A percentile compares a stretch with the other conserved stretches of the same genome.
phyloP scores from a whole-genome alignment of 306 rosid species.

The Medicago arabica region DNA sequence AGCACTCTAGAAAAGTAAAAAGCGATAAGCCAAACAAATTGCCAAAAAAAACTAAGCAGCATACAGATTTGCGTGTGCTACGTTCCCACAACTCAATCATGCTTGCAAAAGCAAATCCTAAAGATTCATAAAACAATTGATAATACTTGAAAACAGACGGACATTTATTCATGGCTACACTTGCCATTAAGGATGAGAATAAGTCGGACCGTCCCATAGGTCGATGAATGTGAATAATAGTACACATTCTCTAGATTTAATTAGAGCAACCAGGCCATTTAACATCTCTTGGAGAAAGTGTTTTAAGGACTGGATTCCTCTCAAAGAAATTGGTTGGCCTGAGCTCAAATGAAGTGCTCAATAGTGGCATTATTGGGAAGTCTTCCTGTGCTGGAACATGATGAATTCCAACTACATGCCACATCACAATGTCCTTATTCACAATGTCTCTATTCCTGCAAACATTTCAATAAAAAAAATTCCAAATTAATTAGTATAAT shows the following conservation, averaged over 20 bases:
- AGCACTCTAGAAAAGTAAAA: no score
- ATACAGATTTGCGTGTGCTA: no score
- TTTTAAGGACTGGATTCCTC: constrained; percentile 59
- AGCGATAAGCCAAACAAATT: no score
- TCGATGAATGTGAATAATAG: no score
- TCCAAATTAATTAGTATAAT: neutral
- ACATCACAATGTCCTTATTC: constrained; percentile 57
- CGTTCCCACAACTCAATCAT: no score
- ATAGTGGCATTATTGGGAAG: constrained; percentile 63
- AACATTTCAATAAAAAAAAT: neutral
- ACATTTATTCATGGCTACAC: no score
- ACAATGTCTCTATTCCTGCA: constrained; percentile 52
- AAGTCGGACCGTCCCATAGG: no score
- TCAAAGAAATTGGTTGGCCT: constrained; percentile 67
- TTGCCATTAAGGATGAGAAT: no score
- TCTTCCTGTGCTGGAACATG: constrained; percentile 62
- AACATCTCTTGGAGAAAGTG: constrained; percentile 7
- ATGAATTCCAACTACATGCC: constrained; percentile 66
- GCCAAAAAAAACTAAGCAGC: no score
- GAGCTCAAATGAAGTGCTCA: constrained; percentile 54
- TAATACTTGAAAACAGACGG: no score
- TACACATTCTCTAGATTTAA: neutral
- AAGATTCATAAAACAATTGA: no score
- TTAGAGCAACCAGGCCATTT: constrained; percentile 21
- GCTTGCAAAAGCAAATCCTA: no score